Base-by-base conservation (phyloP, 768 basidiomycete species). In the Suillus subluteus region DNA sequence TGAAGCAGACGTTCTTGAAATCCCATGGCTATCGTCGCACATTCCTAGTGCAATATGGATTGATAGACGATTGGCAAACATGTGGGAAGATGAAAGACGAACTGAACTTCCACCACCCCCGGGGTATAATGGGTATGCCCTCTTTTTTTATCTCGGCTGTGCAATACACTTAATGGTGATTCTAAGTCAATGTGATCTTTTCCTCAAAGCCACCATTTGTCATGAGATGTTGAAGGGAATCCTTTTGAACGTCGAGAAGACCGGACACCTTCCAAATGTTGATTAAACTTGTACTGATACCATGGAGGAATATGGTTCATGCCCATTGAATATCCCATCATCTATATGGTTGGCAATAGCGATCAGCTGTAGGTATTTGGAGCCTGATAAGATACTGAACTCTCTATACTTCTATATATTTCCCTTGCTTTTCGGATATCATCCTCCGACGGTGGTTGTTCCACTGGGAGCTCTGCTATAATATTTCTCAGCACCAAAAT, bases 71-170 rank as follows among this genome's bases (percentile, higher is more conserved):
- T 32, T 55, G 4, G 54, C 32, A 55, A 55, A 8, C 18, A 55
- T 55, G 54, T 55, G 54, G 54, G 18, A 55, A 32, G 54, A 55
- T 55, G 54, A 55, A 55, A 32, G 30, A 18, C 54, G 18, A 55
- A 21, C 30, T 21, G 54, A 55, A 16, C 26, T 23, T 54, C 26
- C 26, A 9, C 52, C 52, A 54, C 16, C 54, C 30, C 54, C 30
- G 32, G 54, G 54, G 32, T 55, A 55, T 21, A 32, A 32, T 26
- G 54, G 16, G 54, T 55, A 55, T 55, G 30, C 18, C 32, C 8
- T 32, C 54, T 32, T 21, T 9, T 12, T 55, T 55, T 8, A 55
- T 32, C 54, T 11, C 30, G 5, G 30, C 5, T 55, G 15, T 30
- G 7, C 9, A 21, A 32, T 21, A 21, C 9, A 55, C 16, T 32